Conservation (phyloP, 352 stramenopile species). For the Pythium diclinum region DNA sequence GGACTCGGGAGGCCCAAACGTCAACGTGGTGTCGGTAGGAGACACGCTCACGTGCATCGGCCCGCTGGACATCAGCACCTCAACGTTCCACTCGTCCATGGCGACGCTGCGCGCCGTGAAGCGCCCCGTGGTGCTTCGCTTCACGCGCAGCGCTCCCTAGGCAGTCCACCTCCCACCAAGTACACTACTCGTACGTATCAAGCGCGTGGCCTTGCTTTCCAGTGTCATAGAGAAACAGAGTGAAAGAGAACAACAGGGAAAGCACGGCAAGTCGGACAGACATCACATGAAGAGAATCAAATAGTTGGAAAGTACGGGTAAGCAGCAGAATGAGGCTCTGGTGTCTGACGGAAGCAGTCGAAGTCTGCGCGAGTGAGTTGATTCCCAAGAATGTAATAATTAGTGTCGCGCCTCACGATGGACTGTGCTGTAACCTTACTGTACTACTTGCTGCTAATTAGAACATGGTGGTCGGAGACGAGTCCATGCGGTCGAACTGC, state of each 20-base stretch:
- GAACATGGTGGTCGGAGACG: slow-evolving; percentile 59
- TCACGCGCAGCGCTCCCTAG: slow-evolving; percentile 36
- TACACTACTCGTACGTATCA: slow-evolving; percentile 1
- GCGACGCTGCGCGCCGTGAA: slow-evolving; percentile 76
- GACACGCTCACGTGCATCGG: slow-evolving; percentile 81
- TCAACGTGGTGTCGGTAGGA: slow-evolving; percentile 67
- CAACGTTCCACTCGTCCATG: slow-evolving; percentile 85
- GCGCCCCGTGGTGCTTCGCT: slow-evolving; percentile 77
- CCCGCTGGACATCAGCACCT: slow-evolving; percentile 68
- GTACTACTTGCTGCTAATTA: slow-evolving; percentile 10
- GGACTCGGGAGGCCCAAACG: slow-evolving; percentile 66
- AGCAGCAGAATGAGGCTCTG: background rate
- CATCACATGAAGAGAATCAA: slow-evolving; percentile 1
- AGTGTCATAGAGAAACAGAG: slow-evolving; percentile 28
- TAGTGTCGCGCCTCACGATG: slow-evolving; percentile 14
- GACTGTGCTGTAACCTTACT: background rate
- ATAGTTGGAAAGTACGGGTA: background rate
- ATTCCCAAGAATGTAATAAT: slow-evolving; percentile 30
- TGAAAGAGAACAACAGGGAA: background rate
- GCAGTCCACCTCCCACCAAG: background rate
- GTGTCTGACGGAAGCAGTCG: background rate
- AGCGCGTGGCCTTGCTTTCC: slow-evolving; percentile 7
- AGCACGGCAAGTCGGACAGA: background rate
- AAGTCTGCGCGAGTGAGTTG: background rate
- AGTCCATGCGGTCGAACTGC: slow-evolving; percentile 79